Conservation (phyloP, 1,284 basidiomycete species). For the Lignosus rhinocerotis region DNA sequence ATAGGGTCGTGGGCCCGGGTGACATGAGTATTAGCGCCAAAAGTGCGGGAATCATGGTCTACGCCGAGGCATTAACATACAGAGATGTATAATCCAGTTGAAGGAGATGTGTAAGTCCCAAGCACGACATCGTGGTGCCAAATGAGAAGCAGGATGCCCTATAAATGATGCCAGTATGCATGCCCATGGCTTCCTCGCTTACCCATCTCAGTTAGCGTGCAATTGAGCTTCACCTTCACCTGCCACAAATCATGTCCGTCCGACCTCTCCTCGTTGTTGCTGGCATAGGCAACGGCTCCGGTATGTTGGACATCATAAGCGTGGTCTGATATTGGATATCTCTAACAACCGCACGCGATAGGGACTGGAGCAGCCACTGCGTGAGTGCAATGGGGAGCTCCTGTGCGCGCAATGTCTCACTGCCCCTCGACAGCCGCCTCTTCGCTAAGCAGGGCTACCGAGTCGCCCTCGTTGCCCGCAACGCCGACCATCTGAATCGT, state of each 20-base stretch:
- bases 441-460: conserved; percentile 67
- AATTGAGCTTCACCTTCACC: background rate
- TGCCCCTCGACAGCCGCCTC: conserved; percentile 45
- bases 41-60: too few relatives aligned
- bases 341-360: conserved; percentile 7
- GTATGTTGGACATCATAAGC: background rate
- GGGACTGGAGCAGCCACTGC: conserved; percentile 66
- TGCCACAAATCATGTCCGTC: conserved; percentile 36
- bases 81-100: background rate
- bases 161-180: background rate
- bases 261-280: conserved; percentile 50
- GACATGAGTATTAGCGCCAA: too few relatives aligned
- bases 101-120: conserved; percentile 6
- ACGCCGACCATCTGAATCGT: conserved; percentile 50
- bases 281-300: conserved; percentile 50
- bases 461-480: conserved; percentile 67
- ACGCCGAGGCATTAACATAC: too few relatives aligned
- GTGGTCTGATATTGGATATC: background rate
- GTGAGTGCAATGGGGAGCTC: conserved; percentile 39
- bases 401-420: background rate
- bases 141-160: background rate
- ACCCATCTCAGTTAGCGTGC: background rate
- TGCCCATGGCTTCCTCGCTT: background rate
- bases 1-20: too few relatives aligned
- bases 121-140: conserved; percentile 8